Percentiles rank a stretch among this genome's conserved stretches.
These are phyloP conservation scores for Xylaria sp. DNA, from an alignment of 2,329 filamentous ascomycete genomes.

Conservation along the genomic window DNA sequence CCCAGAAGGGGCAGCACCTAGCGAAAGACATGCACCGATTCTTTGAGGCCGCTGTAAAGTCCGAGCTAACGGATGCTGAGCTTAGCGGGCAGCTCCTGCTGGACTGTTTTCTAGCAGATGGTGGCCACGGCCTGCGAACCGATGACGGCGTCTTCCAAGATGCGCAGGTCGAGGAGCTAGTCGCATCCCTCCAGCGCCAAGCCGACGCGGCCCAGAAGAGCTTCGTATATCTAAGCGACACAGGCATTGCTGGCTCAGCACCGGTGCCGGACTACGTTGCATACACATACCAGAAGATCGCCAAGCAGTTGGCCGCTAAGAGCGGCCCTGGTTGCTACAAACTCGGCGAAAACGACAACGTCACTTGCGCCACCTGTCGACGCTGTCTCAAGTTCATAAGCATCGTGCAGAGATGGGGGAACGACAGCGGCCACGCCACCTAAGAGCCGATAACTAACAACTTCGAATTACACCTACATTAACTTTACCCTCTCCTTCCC, in stretches of 20 bases:
- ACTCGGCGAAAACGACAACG: constrained; percentile 3
- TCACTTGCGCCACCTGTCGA: constrained; percentile 5
- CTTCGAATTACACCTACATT: neutral
- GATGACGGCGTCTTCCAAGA: constrained; percentile 31
- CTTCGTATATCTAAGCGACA: constrained; percentile 27
- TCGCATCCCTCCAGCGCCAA: constrained; percentile 31
- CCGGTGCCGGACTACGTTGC: constrained; percentile 29
- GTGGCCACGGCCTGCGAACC: constrained; percentile 14
- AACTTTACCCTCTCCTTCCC: neutral
- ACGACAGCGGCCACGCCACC: constrained; percentile 1
- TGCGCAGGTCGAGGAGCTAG: constrained; percentile 34
- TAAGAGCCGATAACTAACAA: neutral
- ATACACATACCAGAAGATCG: constrained; percentile 24
- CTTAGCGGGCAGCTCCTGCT: constrained; percentile 29
- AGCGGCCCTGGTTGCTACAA: constrained; percentile 5
- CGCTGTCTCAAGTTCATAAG: constrained; percentile 25
- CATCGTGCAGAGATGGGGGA: constrained; percentile 29
- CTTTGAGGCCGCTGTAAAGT: constrained; percentile 32
- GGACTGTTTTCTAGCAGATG: constrained; percentile 33
- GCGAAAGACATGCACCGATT: constrained; percentile 30
- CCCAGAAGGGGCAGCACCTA: constrained; percentile 30
- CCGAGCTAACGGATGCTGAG: constrained; percentile 29
- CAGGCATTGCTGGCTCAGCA: constrained; percentile 3
- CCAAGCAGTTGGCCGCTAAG: constrained; percentile 20
- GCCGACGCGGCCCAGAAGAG: constrained; percentile 24